A percentile compares a stretch with the other conserved stretches of the same genome.
These are phyloP conservation scores for Vicia villosa DNA, from an alignment of 306 rosid species.

Conservation along the genomic window DNA sequence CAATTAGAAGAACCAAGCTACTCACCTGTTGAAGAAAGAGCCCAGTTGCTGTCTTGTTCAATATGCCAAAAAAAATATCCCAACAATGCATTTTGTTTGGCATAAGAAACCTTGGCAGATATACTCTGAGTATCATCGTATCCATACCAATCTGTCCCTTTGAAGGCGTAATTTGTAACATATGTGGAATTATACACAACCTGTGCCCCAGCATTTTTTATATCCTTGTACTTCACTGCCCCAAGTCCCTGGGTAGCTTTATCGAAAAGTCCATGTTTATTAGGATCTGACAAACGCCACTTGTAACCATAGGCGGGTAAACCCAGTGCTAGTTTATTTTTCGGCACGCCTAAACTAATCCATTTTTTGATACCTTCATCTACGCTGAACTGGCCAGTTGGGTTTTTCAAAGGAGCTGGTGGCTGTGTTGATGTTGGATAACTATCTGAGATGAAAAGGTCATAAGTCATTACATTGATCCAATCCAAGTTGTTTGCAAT, in stretches of 20 bases:
- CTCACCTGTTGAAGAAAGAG: constrained; percentile 49
- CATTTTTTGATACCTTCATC: constrained; percentile 29
- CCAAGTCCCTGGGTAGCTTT: constrained; percentile 38
- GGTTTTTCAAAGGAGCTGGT: constrained; percentile 33
- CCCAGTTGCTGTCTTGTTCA: constrained; percentile 45
- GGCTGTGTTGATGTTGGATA: constrained; percentile 17
- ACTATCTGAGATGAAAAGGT: constrained; percentile 9
- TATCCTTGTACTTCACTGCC: constrained; percentile 37
- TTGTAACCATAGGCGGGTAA: constrained; percentile 53
- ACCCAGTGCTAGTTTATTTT: constrained; percentile 18
- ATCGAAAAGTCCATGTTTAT: constrained; percentile 29
- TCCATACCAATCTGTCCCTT: constrained; percentile 48
- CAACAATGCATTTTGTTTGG: constrained; percentile 36
- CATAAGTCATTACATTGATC: constrained; percentile 43
- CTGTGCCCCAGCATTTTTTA: constrained; percentile 18
- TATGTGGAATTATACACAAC: constrained; percentile 34
- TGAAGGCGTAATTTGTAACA: constrained; percentile 44
- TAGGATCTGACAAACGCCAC: constrained; percentile 43
- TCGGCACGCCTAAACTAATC: constrained; percentile 20
- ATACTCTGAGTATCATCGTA: constrained; percentile 50
- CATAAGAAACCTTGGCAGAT: constrained; percentile 43
- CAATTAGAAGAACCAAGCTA: neutral
- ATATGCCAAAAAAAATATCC: constrained; percentile 47
- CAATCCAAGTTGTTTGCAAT: constrained; percentile 44
- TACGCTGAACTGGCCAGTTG: constrained; percentile 18